A percentile compares a stretch with the other conserved stretches of the same genome.
Conservation (phyloP, 2,329 filamentous ascomycete genomes). For the Raffaelea ambrosiae region DNA sequence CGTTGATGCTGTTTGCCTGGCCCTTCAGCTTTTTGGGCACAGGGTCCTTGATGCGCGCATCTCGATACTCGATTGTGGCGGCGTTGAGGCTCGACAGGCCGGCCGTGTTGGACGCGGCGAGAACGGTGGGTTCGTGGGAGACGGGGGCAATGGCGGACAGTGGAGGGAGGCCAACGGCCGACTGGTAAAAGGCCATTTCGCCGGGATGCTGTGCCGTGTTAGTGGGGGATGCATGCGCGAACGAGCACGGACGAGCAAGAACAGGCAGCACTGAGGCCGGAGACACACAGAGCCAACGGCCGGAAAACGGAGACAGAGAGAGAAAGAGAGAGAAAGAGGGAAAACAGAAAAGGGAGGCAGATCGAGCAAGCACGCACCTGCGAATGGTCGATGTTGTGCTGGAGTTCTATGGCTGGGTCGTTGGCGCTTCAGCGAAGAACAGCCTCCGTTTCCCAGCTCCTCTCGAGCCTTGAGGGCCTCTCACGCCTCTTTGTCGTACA, state of each 20-base stretch:
- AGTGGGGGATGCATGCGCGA: not conserved
- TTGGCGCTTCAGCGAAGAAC: too few species aligned
- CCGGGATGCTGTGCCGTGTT: not conserved
- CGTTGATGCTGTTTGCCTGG: conserved; percentile 45
- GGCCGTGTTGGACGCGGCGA: not conserved
- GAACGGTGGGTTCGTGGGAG: conserved; percentile 1
- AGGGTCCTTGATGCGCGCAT: conserved; percentile 46
- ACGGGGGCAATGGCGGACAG: conserved; percentile 10
- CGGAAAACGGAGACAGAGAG: too few species aligned
- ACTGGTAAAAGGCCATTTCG: conserved; percentile 10
- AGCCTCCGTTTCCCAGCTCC: too few species aligned
- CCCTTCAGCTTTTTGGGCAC: conserved; percentile 56
- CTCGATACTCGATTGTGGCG: conserved; percentile 16
- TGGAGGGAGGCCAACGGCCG: conserved; percentile 10
- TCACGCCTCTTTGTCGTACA: too few species aligned
- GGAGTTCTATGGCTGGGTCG: too few species aligned
- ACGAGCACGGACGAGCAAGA: too few species aligned
- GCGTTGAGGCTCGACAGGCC: not conserved
- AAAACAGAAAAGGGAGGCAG: not conserved
- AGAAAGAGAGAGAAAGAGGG: not conserved
- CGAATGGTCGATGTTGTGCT: too few species aligned
- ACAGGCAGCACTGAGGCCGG: not conserved
- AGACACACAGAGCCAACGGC: not conserved
- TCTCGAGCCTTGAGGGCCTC: too few species aligned
- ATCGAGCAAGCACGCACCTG: not conserved